Percentiles rank a stretch among this genome's conserved stretches.
These are phyloP conservation scores for Silybum marianum DNA, from an alignment of 129 eudicot genomes.

Conservation along the genomic window DNA sequence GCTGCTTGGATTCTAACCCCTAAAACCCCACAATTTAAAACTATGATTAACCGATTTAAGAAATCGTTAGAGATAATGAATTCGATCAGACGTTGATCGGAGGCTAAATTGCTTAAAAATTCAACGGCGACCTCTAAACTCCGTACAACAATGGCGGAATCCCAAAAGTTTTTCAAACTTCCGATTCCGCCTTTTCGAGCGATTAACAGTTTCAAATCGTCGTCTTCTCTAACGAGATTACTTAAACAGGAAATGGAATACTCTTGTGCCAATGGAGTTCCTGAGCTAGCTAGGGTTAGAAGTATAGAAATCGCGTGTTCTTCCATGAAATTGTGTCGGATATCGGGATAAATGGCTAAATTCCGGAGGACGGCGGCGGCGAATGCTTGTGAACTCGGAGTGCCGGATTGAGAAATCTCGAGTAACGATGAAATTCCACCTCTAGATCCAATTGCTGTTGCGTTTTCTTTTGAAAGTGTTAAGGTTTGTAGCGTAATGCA, in stretches of 20 bases:
- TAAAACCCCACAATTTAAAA: conserved; percentile 52
- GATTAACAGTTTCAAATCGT: conserved; percentile 47
- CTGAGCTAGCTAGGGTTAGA: conserved; percentile 49
- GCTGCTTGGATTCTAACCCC: conserved; percentile 68
- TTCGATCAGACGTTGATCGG: conserved; percentile 52
- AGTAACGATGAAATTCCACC: conserved; percentile 65
- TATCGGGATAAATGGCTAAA: conserved; percentile 43
- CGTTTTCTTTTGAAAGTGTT: conserved; percentile 59
- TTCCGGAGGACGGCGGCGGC: conserved; percentile 70
- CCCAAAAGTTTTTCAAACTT: conserved; percentile 58
- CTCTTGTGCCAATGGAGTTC: conserved; percentile 63
- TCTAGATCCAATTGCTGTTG: conserved; percentile 59
- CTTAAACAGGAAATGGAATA: conserved; percentile 70
- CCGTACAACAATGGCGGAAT: conserved; percentile 36
- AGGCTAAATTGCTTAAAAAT: conserved; percentile 49
- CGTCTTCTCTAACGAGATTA: conserved; percentile 47
- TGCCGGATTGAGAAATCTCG: conserved; percentile 63
- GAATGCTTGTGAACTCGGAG: conserved; percentile 57
- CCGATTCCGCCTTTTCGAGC: conserved; percentile 61
- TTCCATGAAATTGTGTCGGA: conserved; percentile 48
- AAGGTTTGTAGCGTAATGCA: conserved; percentile 57
- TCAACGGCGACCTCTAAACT: conserved; percentile 54
- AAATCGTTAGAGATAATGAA: conserved; percentile 44
- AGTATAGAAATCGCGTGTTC: conserved; percentile 50
- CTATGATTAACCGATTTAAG: conserved; percentile 33